A percentile compares a stretch with the other conserved stretches of the same genome.
phyloP scores from a whole-genome alignment of 1,284 basidiomycete genomes.

The Phenoliferia sp. region DNA sequence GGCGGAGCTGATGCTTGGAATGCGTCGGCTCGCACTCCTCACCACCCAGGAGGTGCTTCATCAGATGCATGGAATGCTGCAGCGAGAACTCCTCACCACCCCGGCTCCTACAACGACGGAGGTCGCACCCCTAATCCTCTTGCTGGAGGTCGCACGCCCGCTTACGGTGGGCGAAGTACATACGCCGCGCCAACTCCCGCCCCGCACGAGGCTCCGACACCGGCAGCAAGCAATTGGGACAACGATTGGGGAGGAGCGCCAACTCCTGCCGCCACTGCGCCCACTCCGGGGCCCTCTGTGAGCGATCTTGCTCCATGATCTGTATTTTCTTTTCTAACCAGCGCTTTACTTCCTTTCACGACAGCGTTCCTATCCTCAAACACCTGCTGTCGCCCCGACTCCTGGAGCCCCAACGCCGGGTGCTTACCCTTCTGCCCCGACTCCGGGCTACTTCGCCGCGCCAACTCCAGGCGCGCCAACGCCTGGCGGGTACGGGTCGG shows the following conservation, averaged over 20 bases:
- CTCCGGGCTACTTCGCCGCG: slow-evolving; percentile 23
- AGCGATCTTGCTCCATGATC: background rate
- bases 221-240: slow-evolving; percentile 3
- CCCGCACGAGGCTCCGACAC: slow-evolving; percentile 19
- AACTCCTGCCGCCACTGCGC: slow-evolving; percentile 27
- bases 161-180: slow-evolving; percentile 35
- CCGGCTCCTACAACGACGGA: slow-evolving; percentile 35
- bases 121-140: slow-evolving; percentile 18
- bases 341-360: slow-evolving; percentile 10
- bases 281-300: slow-evolving; percentile 39
- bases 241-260: slow-evolving; percentile 10
- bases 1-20: slow-evolving; percentile 20
- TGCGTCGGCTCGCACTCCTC: slow-evolving; percentile 11
- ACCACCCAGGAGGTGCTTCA: background rate
- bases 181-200: slow-evolving; percentile 4
- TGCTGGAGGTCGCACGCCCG: slow-evolving; percentile 43
- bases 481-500: slow-evolving; percentile 39
- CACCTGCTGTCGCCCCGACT: slow-evolving; percentile 32
- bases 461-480: slow-evolving; percentile 33
- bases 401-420: slow-evolving; percentile 33
- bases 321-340: background rate
- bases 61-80: slow-evolving; percentile 7
- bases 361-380: slow-evolving; percentile 20
- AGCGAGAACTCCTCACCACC: slow-evolving; percentile 17
- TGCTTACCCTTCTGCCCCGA: slow-evolving; percentile 31